These are phyloP conservation scores for Scalesia atractyloides DNA, from an alignment of 129 eudicot genomes.

Conservation along the genomic window DNA sequence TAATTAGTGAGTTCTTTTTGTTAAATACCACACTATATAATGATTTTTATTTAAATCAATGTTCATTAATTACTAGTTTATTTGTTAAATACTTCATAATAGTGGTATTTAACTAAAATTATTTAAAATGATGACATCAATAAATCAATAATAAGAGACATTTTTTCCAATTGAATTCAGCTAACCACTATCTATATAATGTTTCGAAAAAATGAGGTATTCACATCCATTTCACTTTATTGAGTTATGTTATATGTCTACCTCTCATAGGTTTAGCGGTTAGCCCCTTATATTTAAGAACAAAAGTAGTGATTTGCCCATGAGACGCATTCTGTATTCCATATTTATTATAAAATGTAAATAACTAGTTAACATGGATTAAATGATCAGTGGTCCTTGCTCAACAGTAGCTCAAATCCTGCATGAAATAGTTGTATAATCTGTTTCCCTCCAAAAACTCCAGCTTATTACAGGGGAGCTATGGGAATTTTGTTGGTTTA, in stretches of 20 bases:
- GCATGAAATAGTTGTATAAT: constrained; percentile 12
- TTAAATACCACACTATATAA: no score
- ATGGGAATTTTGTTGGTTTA: constrained; percentile 82
- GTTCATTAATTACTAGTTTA: neutral
- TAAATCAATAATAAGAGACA: neutral
- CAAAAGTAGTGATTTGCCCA: neutral
- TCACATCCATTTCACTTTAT: neutral
- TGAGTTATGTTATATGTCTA: neutral
- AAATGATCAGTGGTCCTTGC: neutral
- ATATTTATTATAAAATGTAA: neutral
- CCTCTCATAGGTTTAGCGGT: neutral
- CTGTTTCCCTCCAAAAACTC: constrained; percentile 13
- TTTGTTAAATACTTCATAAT: neutral
- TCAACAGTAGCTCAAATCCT: constrained; percentile 5
- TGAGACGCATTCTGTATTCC: neutral
- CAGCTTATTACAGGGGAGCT: constrained; percentile 61
- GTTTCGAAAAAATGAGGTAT: neutral
- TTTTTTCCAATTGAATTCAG: neutral
- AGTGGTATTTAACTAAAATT: neutral
- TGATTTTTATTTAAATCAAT: neutral
- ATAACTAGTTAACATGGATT: neutral
- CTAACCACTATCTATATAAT: neutral
- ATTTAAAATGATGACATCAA: neutral
- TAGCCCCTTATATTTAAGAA: neutral
- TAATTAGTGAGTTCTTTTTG: neutral